phyloP scores from a whole-genome alignment of 495 filamentous ascomycete species.

The Hypoxylon fuscum region DNA sequence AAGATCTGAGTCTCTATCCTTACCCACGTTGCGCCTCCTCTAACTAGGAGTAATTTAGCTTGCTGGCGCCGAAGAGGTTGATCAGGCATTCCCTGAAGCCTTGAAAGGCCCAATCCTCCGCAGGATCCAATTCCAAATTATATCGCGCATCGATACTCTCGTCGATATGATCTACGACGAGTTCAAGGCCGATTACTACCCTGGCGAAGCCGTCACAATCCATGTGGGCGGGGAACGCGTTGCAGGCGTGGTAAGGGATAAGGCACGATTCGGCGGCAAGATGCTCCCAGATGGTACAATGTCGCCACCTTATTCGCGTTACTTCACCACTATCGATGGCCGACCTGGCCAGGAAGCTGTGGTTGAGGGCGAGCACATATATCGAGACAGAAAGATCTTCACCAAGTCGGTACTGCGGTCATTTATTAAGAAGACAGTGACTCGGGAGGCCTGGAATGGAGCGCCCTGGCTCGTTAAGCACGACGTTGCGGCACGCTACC shows the following conservation, averaged over 20 bases:
- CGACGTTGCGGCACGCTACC: slow-evolving; percentile 81
- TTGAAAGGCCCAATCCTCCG: slow-evolving; percentile 90
- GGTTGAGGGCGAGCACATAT: slow-evolving; percentile 82
- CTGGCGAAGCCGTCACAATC: slow-evolving; percentile 85
- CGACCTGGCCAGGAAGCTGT: slow-evolving; percentile 76
- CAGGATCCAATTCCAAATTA: slow-evolving; percentile 88
- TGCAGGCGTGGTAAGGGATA: slow-evolving; percentile 84
- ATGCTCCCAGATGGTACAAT: slow-evolving; percentile 69
- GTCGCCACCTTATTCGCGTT: slow-evolving; percentile 75
- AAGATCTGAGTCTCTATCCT: background rate
- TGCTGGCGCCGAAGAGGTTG: slow-evolving; percentile 86
- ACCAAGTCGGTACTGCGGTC: slow-evolving; percentile 93
- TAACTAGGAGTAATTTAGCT: slow-evolving; percentile 61
- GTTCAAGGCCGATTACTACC: slow-evolving; percentile 93
- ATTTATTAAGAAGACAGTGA: slow-evolving; percentile 94
- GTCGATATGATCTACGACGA: slow-evolving; percentile 74
- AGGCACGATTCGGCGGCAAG: slow-evolving; percentile 75
- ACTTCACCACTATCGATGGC: slow-evolving; percentile 78
- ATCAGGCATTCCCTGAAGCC: slow-evolving; percentile 88
- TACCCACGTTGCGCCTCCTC: slow-evolving; percentile 4
- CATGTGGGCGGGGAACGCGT: slow-evolving; percentile 74
- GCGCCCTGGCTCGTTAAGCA: slow-evolving; percentile 96
- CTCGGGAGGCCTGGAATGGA: slow-evolving; percentile 89
- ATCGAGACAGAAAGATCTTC: slow-evolving; percentile 89
- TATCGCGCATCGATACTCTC: slow-evolving; percentile 89